Evolutionary conservation across 441 rosid species (phyloP), one percentile per base, ranked within the genome.

Genomic region (Capsella rubella): DNA sequence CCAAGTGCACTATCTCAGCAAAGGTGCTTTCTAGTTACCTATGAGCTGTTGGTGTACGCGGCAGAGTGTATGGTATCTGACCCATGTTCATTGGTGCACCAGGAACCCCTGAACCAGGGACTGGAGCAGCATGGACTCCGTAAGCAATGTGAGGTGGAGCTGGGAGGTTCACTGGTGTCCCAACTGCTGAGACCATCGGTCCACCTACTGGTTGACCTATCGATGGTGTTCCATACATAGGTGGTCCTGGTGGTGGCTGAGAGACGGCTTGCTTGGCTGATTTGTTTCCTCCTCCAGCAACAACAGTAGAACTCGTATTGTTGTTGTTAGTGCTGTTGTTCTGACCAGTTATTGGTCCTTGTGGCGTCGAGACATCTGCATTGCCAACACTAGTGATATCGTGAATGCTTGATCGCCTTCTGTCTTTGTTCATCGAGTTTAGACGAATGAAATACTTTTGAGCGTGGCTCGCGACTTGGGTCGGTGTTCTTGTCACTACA

Each of bases 401-500:
- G 15, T 95, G 99, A 77, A 95, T 95, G 84, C 97, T 96, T 66
- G 98, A 87, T 66, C 97, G 92, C 77, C 99, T 87, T 83, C 97
- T 86, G 64, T 93, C 98, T 84, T 90, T 96, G 85, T 93, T 91
- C 87, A 91, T 88, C 6, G 95, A 91, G 84, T 91, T 93, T 80
- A 87, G 78, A 59, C 99, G 90, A 56, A 89, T 90, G 82, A 93
- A 93, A 77, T 91, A 91, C 79, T 95, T 95, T 67, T 95, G 99
- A 8, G 99, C 98, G 18, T 93, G 99, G 81, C 99, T 95, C 6
- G 99, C 99, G 4, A 96, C 99, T 81, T 95, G 99, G 2, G 98
- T 93, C 4, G 97, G 98, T 9, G 98, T 96, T 82, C 98, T 93
- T 57, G 99, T 89, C 68, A 91, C 96, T 57, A 96, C 99, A 81